Percentiles rank a stretch among this genome's conserved stretches.
These are phyloP conservation scores for Paraleonurus japonicus DNA, from an alignment of 257 asterid species.

Conservation along the genomic window DNA sequence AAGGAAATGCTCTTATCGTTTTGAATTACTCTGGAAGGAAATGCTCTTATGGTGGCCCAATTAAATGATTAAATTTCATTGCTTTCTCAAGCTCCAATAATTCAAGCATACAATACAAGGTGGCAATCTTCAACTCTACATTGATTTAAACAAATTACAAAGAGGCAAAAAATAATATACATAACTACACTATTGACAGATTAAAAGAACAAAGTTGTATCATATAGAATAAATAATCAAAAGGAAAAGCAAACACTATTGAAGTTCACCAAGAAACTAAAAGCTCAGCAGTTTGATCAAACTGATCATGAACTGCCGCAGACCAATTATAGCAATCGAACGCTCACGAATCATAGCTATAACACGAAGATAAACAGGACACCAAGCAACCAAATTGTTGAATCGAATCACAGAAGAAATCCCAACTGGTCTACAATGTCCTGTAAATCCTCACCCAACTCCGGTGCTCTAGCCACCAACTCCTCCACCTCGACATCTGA, in stretches of 20 bases:
- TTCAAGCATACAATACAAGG: too few relatives aligned
- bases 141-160: too few relatives aligned
- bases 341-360: not conserved
- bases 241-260: not conserved
- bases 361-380: not conserved
- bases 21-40: too few relatives aligned
- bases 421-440: constrained; percentile 47
- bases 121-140: not conserved
- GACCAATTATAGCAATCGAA: too few relatives aligned
- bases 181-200: not conserved
- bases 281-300: not conserved
- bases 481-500: constrained; percentile 60
- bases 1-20: too few relatives aligned
- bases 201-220: too few relatives aligned
- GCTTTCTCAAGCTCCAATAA: too few relatives aligned
- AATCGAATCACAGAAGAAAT: constrained; percentile 26
- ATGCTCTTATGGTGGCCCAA: too few relatives aligned
- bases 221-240: not conserved
- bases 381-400: constrained; percentile 2
- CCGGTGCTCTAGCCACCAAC: constrained; percentile 47
- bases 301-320: not conserved
- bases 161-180: not conserved
- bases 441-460: constrained; percentile 67
- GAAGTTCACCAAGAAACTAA: not conserved
- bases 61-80: too few relatives aligned